A percentile compares a stretch with the other conserved stretches of the same genome.
These are phyloP conservation scores for Amphicarpaea edgeworthii DNA, from an alignment of 306 rosid species.

Conservation along the genomic window DNA sequence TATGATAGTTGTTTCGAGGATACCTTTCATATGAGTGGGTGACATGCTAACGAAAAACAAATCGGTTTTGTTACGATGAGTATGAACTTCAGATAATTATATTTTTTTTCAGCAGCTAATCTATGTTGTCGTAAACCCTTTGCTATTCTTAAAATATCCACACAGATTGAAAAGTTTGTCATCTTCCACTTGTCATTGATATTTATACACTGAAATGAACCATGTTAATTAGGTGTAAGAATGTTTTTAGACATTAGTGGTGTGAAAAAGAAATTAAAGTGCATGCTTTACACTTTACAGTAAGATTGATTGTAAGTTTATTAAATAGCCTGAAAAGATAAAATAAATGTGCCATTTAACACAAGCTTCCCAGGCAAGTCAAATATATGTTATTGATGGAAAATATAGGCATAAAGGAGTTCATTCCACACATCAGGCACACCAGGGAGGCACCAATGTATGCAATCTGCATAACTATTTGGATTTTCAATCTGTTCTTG, in stretches of 20 bases:
- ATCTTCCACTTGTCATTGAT: background rate
- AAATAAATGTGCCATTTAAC: conserved; percentile 28
- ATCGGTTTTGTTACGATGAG: conserved; percentile 43
- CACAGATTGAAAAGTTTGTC: background rate
- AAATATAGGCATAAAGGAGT: conserved; percentile 71
- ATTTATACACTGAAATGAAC: background rate
- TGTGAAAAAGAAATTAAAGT: conserved; percentile 2
- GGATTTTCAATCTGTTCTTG: conserved; percentile 63
- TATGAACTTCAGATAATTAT: background rate
- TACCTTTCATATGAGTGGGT: conserved; percentile 94
- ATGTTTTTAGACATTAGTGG: background rate
- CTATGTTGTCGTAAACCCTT: background rate
- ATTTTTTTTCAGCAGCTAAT: background rate
- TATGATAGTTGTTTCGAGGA: background rate
- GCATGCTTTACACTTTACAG: conserved; percentile 24
- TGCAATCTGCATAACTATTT: conserved; percentile 80
- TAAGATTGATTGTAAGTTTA: conserved; percentile 22
- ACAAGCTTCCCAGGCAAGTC: conserved; percentile 28
- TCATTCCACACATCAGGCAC: conserved; percentile 95
- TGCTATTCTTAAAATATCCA: background rate
- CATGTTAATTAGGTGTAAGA: background rate
- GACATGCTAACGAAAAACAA: conserved; percentile 90
- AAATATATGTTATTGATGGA: conserved; percentile 52
- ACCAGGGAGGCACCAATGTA: conserved; percentile 94
- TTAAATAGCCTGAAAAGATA: conserved; percentile 26